Evolutionary conservation across 345 rosid species (phyloP).

Genomic region (Pistacia vera): DNA sequence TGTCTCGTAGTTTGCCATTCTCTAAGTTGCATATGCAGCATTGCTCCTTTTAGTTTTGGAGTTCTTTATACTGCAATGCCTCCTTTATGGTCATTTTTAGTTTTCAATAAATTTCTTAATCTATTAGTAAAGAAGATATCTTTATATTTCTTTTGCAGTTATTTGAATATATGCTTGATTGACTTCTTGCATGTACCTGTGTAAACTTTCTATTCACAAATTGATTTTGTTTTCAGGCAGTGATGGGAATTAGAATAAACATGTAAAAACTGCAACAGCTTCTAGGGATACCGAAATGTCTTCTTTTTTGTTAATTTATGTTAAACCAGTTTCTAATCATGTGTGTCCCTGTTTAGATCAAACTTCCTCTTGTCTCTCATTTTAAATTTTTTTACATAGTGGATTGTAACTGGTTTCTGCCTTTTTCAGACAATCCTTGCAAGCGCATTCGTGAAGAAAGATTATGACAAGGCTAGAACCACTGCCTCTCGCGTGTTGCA

Average conservation of each 20-base stretch:
- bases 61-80: neutral
- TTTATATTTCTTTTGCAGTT: neutral
- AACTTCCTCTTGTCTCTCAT: neutral
- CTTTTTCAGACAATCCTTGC: slow-evolving; percentile 55
- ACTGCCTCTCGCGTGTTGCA: slow-evolving; percentile 56
- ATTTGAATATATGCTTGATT: no score
- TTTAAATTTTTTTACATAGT: neutral
- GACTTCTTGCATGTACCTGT: no score
- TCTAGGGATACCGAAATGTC: neutral
- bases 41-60: neutral
- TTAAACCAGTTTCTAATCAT: neutral
- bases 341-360: neutral
- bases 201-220: slow-evolving; percentile 2
- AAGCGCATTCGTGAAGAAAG: slow-evolving; percentile 53
- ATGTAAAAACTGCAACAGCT: neutral
- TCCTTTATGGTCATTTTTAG: neutral
- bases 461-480: slow-evolving; percentile 38
- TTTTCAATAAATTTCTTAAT: neutral
- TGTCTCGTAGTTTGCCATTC: neutral
- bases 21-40: neutral
- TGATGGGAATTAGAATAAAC: neutral
- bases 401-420: neutral
- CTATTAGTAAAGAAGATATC: neutral
- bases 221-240: neutral
- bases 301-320: neutral